These are phyloP conservation scores for Polytrichum commune DNA, from an alignment of 225 moss, liverwort and hornwort species.

Conservation along the genomic window DNA sequence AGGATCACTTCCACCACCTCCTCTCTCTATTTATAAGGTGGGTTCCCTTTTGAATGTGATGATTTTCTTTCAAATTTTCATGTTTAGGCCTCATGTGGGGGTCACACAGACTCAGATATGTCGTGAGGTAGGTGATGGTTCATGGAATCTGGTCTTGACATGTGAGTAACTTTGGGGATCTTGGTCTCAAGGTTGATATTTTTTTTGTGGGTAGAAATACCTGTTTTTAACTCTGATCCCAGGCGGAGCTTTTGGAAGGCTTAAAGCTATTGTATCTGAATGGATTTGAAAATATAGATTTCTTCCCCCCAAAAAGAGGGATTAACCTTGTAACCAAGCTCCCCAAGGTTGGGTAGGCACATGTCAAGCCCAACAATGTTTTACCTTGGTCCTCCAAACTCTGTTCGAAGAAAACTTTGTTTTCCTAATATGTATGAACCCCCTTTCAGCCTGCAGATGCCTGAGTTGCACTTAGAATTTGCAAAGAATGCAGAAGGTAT, in stretches of 20 bases:
- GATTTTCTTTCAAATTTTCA: background rate
- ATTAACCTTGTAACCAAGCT: background rate
- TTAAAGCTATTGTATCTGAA: too few relatives aligned
- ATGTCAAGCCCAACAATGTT: background rate
- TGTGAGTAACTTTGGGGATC: too few relatives aligned
- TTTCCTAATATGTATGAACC: too few relatives aligned
- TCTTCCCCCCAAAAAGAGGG: too few relatives aligned
- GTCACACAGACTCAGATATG: background rate
- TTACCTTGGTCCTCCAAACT: too few relatives aligned
- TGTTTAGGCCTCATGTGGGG: background rate
- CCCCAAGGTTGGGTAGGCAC: background rate
- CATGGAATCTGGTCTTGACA: background rate
- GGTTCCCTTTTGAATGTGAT: constrained; percentile 2
- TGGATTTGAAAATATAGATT: background rate
- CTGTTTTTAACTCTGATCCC: background rate
- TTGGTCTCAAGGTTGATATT: too few relatives aligned
- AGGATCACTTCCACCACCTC: constrained; percentile 15
- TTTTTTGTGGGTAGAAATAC: too few relatives aligned
- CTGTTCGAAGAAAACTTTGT: too few relatives aligned
- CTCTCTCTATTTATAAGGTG: constrained; percentile 45
- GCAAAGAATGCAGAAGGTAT: too few relatives aligned
- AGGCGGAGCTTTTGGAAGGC: too few relatives aligned
- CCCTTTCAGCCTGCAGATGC: too few relatives aligned
- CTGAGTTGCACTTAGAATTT: too few relatives aligned
- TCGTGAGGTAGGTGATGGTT: background rate